A percentile compares a stretch with the other conserved stretches of the same genome.
phyloP scores from a whole-genome alignment of 352 stramenopile genomes.

The Phytophthora pseudosyringae region DNA sequence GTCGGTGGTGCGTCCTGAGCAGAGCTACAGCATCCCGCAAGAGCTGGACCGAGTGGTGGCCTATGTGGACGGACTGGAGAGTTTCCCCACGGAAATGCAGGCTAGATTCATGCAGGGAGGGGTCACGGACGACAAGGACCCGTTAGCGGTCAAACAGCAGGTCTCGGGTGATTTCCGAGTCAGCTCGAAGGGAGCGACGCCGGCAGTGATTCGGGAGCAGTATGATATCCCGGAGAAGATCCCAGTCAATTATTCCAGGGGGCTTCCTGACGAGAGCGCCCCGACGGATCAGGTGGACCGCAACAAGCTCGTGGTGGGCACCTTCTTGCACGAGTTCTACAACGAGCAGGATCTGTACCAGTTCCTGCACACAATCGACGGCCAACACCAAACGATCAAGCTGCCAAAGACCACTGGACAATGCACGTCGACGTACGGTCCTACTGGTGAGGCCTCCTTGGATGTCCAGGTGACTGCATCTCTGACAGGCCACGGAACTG shows the following conservation, averaged over 20 bases:
- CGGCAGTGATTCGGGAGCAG: constrained; percentile 53
- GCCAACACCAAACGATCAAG: constrained; percentile 4
- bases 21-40: constrained; percentile 45
- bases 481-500: constrained; percentile 49
- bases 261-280: constrained; percentile 8
- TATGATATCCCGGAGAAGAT: constrained; percentile 60
- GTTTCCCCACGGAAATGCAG: constrained; percentile 73
- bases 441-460: constrained; percentile 74
- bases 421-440: constrained; percentile 39
- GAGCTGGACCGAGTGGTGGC: constrained; percentile 47
- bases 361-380: constrained; percentile 44
- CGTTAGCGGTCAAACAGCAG: constrained; percentile 40
- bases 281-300: constrained; percentile 24
- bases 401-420: constrained; percentile 46
- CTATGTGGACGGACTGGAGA: constrained; percentile 77
- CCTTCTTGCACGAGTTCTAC: constrained; percentile 79
- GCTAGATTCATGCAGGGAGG: constrained; percentile 48
- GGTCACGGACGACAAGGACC: constrained; percentile 37
- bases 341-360: constrained; percentile 54
- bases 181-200: constrained; percentile 38
- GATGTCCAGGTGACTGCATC: constrained; percentile 66
- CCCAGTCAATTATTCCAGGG: constrained; percentile 4
- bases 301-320: constrained; percentile 70
- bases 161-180: constrained; percentile 23
- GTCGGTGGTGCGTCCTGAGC: constrained; percentile 52